These are phyloP conservation scores for Solanum rostratum DNA, from an alignment of 257 asterid genomes.

Conservation along the genomic window DNA sequence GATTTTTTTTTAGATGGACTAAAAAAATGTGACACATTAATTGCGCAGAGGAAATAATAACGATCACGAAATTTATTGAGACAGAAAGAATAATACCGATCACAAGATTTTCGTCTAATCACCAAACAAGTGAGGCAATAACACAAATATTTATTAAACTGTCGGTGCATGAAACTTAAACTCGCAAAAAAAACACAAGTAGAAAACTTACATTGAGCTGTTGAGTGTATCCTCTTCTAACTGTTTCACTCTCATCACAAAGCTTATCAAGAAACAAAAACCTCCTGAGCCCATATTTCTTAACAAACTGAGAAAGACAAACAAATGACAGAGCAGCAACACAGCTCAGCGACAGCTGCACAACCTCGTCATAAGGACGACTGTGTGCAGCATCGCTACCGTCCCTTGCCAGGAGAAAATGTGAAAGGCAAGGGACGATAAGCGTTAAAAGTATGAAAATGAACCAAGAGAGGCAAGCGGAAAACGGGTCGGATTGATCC, in stretches of 20 bases:
- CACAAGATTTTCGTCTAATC: not conserved
- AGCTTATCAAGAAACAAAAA: conserved; percentile 15
- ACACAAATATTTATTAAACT: not conserved
- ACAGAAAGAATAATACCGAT: not conserved
- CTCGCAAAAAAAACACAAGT: not conserved
- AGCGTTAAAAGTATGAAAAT: not conserved
- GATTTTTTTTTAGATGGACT: too few relatives aligned
- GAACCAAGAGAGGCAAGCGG: conserved; percentile 7
- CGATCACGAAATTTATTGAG: not conserved
- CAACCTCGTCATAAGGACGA: not conserved
- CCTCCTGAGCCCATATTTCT: conserved; percentile 9
- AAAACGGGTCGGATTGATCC: conserved; percentile 8
- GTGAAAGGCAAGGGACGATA: conserved; percentile 4
- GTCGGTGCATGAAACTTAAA: not conserved
- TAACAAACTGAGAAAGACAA: conserved; percentile 5
- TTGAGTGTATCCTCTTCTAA: conserved; percentile 6
- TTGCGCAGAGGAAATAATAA: not conserved
- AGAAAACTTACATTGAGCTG: conserved; percentile 10
- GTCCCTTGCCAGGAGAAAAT: conserved; percentile 5
- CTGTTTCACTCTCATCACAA: conserved; percentile 13
- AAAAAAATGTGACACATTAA: not conserved
- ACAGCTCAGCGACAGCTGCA: conserved; percentile 11
- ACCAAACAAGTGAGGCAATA: not conserved
- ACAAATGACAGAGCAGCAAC: conserved; percentile 12
- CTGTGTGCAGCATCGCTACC: not conserved